Conservation (phyloP, 83 land plant species). For the Diphasiastrum complanatum region DNA sequence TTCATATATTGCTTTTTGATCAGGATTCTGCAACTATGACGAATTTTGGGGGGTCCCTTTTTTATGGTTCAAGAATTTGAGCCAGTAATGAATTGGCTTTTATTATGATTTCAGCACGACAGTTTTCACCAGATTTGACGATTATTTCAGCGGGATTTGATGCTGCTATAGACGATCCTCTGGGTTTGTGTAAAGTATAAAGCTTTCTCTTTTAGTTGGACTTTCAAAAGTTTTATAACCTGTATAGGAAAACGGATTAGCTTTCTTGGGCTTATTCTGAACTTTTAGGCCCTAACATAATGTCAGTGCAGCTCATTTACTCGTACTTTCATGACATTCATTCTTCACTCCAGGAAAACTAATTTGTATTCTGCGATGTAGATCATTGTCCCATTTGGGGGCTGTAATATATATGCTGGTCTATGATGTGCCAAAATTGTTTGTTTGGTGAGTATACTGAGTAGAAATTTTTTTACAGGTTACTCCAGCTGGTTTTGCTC, state of each 20-base stretch:
- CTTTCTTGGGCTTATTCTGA: background rate
- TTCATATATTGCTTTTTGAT: too few relatives aligned
- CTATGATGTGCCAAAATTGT: background rate
- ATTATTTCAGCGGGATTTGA: conserved; percentile 98
- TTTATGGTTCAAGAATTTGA: too few relatives aligned
- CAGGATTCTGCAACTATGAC: too few relatives aligned
- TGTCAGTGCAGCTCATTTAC: background rate
- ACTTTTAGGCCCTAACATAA: too few relatives aligned
- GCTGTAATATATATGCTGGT: background rate
- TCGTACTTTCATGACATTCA: background rate
- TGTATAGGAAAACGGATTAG: background rate
- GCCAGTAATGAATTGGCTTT: conserved; percentile 5
- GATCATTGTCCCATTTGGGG: background rate
- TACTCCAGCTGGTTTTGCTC: conserved; percentile 84
- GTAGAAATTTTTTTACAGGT: conserved; percentile 38
- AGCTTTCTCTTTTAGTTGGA: background rate
- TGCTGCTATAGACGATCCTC: conserved; percentile 95
- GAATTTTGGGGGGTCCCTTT: too few relatives aligned
- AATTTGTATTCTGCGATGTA: background rate
- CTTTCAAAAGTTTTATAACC: background rate
- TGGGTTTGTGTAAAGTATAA: conserved; percentile 85
- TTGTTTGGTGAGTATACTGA: background rate
- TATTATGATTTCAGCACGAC: conserved; percentile 43
- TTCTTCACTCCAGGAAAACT: background rate
- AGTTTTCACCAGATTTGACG: conserved; percentile 76